phyloP scores from a whole-genome alignment of 441 rosid genomes.

The Metrosideros polymorpha region DNA sequence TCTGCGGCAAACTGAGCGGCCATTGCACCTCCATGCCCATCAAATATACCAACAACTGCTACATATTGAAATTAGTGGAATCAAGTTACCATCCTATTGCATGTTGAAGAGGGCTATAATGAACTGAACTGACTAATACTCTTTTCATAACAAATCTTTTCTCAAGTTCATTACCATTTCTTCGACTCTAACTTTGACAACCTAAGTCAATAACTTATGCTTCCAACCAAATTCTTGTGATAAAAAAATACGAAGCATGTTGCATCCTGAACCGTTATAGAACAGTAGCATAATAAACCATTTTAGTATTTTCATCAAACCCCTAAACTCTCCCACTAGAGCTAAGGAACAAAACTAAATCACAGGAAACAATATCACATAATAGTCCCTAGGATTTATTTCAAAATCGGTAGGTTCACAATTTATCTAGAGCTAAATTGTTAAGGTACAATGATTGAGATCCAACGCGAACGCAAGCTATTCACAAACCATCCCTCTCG shows the following conservation, averaged over 20 bases:
- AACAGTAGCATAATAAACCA: background rate
- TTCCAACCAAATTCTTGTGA: background rate
- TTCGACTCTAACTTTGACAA: background rate
- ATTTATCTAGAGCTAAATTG: no score
- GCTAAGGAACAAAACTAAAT: background rate
- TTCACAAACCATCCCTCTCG: background rate
- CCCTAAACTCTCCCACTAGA: background rate
- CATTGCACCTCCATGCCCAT: conserved; percentile 80
- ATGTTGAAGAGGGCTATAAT: background rate
- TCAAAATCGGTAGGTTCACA: no score
- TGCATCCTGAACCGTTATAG: background rate
- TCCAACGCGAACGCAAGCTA: no score
- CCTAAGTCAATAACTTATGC: background rate
- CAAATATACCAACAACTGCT: conserved; percentile 77
- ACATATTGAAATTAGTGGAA: background rate
- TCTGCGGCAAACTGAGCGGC: conserved; percentile 79
- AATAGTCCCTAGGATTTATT: background rate
- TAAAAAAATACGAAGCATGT: background rate
- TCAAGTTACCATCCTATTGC: background rate
- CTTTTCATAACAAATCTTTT: background rate
- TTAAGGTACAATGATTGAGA: no score
- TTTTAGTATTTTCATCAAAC: background rate
- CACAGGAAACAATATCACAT: background rate
- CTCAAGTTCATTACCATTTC: background rate
- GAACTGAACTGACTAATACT: background rate